Base-by-base conservation (phyloP, 345 rosid genomes). In the Citrus glauca region DNA sequence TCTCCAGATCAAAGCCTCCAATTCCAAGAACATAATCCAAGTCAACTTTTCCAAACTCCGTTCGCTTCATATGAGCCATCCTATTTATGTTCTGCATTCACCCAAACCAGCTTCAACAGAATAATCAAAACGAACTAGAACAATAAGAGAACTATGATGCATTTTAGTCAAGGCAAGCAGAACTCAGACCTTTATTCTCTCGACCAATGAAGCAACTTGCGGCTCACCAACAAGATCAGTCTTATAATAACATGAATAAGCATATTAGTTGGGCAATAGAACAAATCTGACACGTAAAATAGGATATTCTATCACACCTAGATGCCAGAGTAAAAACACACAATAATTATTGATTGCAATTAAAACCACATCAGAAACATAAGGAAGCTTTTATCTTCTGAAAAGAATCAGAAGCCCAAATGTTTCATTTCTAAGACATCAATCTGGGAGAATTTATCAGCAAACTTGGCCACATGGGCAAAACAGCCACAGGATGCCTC, bases 11-110 rank as follows among this genome's bases (percentile, higher is more conserved):
- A 87, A 93, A 95, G 84, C 99, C 98, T 71, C 99, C 96, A 85
- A 95, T 90, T 64, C 99, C 97, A 86, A 95, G 97, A 86, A 93
- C 99, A 86, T 92, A 93, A 77, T 92, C 98, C 89, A 93, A 85
- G 90, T 95, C 93, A 83, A 93, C 96, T 71, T 93, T 89, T 80
- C 99, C 98, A 80, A 83, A 93, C 78, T 88, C 86, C 65, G 97
- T 92, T 62, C 77, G 84, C 76, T 88, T 92, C 89, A 93, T 75
- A 82, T 85, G 82, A 80, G 99, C 98, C 96, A 93, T 89, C 64
- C 85, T 74, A 77, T 93, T 95, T 55, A 95, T 92, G 73, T 81
- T 85, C 98, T 95, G 89, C 80, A 79, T 40, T 70, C 60, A 81
- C 55, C 22, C 77, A 70, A 53, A 57, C 35, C 40, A 78, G 77